These are phyloP conservation scores for Acrodontium crateriforme DNA, from an alignment of 2,329 filamentous ascomycete species.

Conservation along the genomic window DNA sequence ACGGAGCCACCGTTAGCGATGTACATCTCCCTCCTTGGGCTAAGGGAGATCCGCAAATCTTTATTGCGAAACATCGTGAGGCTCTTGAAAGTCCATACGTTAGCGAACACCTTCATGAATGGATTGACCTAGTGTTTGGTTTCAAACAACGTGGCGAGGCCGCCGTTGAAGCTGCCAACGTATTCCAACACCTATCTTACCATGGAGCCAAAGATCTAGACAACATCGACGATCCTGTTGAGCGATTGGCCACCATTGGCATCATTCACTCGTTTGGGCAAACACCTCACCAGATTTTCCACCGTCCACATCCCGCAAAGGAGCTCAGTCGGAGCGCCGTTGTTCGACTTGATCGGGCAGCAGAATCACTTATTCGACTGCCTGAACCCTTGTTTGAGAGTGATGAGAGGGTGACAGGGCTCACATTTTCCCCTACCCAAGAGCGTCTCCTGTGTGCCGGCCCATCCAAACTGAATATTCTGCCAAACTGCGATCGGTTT, in stretches of 20 bases:
- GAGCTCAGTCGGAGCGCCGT: slow-evolving; percentile 45
- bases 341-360: slow-evolving; percentile 62
- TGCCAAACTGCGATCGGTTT: slow-evolving; percentile 76
- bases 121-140: slow-evolving; percentile 94
- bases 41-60: slow-evolving; percentile 88
- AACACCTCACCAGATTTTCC: slow-evolving; percentile 89
- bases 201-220: slow-evolving; percentile 88
- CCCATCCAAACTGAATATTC: slow-evolving; percentile 73
- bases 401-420: slow-evolving; percentile 64
- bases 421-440: slow-evolving; percentile 64
- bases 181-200: slow-evolving; percentile 93
- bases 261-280: slow-evolving; percentile 99
- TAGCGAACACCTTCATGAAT: slow-evolving; percentile 74
- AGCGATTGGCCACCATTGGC: slow-evolving; percentile 76
- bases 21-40: slow-evolving; percentile 92
- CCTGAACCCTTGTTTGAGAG: slow-evolving; percentile 65
- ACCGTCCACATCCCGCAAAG: slow-evolving; percentile 61
- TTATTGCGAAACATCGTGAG: slow-evolving; percentile 90
- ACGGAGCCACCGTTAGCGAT: slow-evolving; percentile 64
- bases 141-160: slow-evolving; percentile 87
- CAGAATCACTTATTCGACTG: slow-evolving; percentile 61
- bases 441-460: slow-evolving; percentile 75
- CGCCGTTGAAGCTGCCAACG: slow-evolving; percentile 80
- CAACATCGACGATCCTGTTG: slow-evolving; percentile 74
- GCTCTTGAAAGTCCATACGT: slow-evolving; percentile 89